Evolutionary conservation across 495 filamentous ascomycete species (phyloP), one percentile per base, ranked within the genome.

Genomic region (Tuber melanosporum): DNA sequence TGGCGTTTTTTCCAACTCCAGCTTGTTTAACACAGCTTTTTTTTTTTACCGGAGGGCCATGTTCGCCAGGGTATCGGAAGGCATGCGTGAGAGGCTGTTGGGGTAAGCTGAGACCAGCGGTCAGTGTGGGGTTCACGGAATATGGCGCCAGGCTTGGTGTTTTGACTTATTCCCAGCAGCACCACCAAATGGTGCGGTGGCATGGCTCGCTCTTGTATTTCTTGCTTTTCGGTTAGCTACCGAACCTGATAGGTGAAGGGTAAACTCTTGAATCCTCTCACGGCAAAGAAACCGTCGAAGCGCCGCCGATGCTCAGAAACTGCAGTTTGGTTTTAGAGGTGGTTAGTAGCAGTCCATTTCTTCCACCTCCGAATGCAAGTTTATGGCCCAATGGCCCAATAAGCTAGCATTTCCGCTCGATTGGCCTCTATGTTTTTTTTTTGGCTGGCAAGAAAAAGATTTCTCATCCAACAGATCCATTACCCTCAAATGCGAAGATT

Each of bases 101-200:
- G 43, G 78, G 77, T 66, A 80, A 73, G 78, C 78, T 71, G 77
- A 80, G 62, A 76, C 73, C 57, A 46, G 41, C 52, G 69, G 73
- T 32, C 36, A 71, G 49, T 46, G 77, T 74, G 66, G 72, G 74
- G 72, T 73, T 73, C 26, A 73, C 22, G 32, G 77, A 57, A 66
- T 36, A 66, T 66, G 26, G 57, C 26, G 26, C 15, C 32, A 66
- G 57, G 72, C 78, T 70, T 75, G 70, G 77, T 79, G 73, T 79
- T 79, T 79, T 79, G 78, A 79, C 75, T 75, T 75, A 79, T 80
- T 76, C 41, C 47, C 47, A 79, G 78, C 73, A 79, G 71, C 77
- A 79, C 47, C 75, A 15, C 57, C 57, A 66, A 36, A 74, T 77
- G 77, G 66, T 80, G 78, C 42, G 78, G 78, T 80, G 78, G 77